Conservation (phyloP, 176 grass and related monocot genomes). For the Juncus inflexus region DNA sequence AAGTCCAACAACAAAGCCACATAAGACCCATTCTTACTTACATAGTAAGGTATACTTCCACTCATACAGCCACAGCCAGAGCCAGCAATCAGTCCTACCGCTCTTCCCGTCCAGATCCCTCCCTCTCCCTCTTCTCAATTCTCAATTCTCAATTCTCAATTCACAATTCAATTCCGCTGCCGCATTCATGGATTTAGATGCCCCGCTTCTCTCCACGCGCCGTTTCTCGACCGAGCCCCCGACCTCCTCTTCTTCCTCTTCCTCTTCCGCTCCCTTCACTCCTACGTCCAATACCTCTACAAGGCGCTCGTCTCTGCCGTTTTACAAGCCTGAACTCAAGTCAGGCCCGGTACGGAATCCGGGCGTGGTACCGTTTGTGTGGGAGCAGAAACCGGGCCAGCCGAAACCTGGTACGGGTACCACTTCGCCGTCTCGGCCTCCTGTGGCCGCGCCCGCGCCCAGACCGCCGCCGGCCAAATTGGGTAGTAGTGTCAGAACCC, state of each 20-base stretch:
- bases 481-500: constrained; percentile 21
- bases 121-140: not conserved
- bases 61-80: too few species aligned
- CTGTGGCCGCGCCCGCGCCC: not conserved
- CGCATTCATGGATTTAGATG: constrained; percentile 70
- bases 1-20: too few species aligned
- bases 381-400: constrained; percentile 78
- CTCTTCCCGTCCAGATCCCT: constrained; percentile 11
- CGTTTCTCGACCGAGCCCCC: constrained; percentile 34
- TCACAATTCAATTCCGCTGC: constrained; percentile 22
- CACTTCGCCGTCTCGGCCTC: constrained; percentile 17
- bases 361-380: constrained; percentile 71
- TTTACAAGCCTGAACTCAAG: constrained; percentile 43
- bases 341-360: constrained; percentile 70
- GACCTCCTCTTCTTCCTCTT: constrained; percentile 26
- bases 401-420: constrained; percentile 58
- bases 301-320: constrained; percentile 35
- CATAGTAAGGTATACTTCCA: constrained; percentile 8
- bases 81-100: constrained; percentile 12
- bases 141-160: constrained; percentile 1
- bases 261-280: not conserved
- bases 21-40: too few species aligned
- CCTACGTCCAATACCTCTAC: not conserved
- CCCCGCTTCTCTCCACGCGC: constrained; percentile 68
- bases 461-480: constrained; percentile 21